These are phyloP conservation scores for Polytrichum formosum DNA, from an alignment of 225 moss, liverwort and hornwort species.

Conservation along the genomic window DNA sequence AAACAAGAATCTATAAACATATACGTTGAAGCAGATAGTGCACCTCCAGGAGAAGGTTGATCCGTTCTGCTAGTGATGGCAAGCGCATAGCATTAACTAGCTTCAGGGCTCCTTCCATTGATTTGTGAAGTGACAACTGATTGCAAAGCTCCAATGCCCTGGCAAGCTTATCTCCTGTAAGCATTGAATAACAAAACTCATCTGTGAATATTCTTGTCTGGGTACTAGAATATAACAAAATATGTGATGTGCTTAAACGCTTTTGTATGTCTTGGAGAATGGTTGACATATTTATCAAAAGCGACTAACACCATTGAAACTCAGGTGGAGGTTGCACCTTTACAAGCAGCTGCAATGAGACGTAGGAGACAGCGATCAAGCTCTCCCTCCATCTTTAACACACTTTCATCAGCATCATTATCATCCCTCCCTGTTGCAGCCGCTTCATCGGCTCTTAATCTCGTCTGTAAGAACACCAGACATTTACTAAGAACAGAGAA, in stretches of 20 bases:
- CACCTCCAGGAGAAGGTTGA: constrained; percentile 83
- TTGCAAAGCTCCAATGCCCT: constrained; percentile 82
- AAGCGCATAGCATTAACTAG: constrained; percentile 80
- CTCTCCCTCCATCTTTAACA: constrained; percentile 78
- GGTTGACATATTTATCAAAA: too few species aligned
- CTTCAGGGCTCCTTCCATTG: constrained; percentile 91
- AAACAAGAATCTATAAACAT: not conserved
- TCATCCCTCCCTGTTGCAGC: constrained; percentile 61
- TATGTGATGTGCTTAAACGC: too few species aligned
- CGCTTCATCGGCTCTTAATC: constrained; percentile 64
- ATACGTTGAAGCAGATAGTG: not conserved
- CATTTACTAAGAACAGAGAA: not conserved
- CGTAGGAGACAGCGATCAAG: constrained; percentile 88
- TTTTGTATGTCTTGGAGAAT: too few species aligned
- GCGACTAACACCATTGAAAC: too few species aligned
- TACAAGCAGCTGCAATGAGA: constrained; percentile 83
- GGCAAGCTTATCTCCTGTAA: constrained; percentile 82
- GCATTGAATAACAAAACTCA: not conserved
- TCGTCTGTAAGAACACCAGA: constrained; percentile 43
- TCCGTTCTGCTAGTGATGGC: constrained; percentile 78
- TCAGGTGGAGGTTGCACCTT: constrained; percentile 41
- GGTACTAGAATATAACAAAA: too few species aligned
- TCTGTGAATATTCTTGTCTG: too few species aligned
- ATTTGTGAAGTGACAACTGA: constrained; percentile 82
- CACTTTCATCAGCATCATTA: constrained; percentile 62